Percentiles rank a stretch among this genome's conserved stretches.
Conservation (phyloP, 345 rosid genomes). For the Aegle marmelos region DNA sequence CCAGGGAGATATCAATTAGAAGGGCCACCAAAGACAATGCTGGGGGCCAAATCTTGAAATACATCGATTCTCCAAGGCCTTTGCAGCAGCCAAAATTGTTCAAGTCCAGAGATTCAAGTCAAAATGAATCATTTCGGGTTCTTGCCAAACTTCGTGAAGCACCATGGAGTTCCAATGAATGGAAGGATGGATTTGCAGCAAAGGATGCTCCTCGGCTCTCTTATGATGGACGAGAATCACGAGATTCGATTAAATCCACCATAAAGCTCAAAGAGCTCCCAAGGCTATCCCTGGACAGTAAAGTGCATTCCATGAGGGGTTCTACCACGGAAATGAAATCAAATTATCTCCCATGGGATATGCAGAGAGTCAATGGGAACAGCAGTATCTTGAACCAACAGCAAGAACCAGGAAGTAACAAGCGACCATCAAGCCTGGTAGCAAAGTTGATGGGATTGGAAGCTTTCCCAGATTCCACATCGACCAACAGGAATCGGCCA, state of each 20-base stretch:
- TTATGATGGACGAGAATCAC: slow-evolving; percentile 71
- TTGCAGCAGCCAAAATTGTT: slow-evolving; percentile 41
- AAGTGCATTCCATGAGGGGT: slow-evolving; percentile 44
- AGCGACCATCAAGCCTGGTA: slow-evolving; percentile 61
- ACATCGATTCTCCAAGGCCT: slow-evolving; percentile 71
- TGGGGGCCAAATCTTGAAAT: slow-evolving; percentile 44
- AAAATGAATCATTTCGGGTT: slow-evolving; percentile 43
- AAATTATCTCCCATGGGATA: slow-evolving; percentile 29
- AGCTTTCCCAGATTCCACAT: slow-evolving; percentile 40
- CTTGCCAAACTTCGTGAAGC: slow-evolving; percentile 34
- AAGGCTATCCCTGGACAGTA: slow-evolving; percentile 86
- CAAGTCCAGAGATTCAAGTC: slow-evolving; percentile 38
- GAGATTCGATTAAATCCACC: slow-evolving; percentile 47
- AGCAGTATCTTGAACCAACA: slow-evolving; percentile 23
- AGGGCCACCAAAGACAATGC: slow-evolving; percentile 31
- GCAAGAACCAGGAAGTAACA: slow-evolving; percentile 54
- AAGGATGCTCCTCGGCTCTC: slow-evolving; percentile 80
- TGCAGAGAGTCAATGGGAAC: slow-evolving; percentile 16
- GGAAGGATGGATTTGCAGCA: slow-evolving; percentile 33
- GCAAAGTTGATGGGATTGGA: slow-evolving; percentile 95
- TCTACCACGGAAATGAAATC: slow-evolving; percentile 37
- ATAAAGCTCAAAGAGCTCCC: slow-evolving; percentile 76
- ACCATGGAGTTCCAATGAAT: slow-evolving; percentile 29
- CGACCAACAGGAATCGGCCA: slow-evolving; percentile 18
- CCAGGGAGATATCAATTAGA: slow-evolving; percentile 39